phyloP scores from a whole-genome alignment of 257 asterid species.

The Capsicum baccatum region DNA sequence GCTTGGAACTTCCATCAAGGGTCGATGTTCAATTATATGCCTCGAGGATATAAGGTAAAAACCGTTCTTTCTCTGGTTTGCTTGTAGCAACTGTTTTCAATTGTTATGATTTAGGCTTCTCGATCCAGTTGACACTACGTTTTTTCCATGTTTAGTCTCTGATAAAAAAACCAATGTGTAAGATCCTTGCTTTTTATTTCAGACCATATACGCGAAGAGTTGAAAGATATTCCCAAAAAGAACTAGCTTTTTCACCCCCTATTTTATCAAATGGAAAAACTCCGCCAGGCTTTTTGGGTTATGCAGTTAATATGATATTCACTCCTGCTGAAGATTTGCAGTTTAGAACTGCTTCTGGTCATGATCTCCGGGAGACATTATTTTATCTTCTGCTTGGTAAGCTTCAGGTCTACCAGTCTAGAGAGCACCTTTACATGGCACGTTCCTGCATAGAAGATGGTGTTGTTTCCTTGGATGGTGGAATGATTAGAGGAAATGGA shows the following conservation, averaged over 20 bases:
- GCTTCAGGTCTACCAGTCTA: conserved; percentile 66
- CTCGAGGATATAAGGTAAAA: conserved; percentile 65
- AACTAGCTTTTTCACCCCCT: conserved; percentile 49
- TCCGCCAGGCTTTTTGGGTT: conserved; percentile 62
- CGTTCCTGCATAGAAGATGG: conserved; percentile 48
- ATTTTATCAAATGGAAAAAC: conserved; percentile 45
- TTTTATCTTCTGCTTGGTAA: conserved; percentile 62
- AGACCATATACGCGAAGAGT: conserved; percentile 44
- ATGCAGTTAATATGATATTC: conserved; percentile 58
- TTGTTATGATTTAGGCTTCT: conserved; percentile 13
- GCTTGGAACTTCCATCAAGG: conserved; percentile 39
- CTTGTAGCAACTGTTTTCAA: not conserved
- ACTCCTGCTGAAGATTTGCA: conserved; percentile 35
- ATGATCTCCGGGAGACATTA: conserved; percentile 60
- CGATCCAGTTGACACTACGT: not conserved
- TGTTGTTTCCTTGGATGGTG: conserved; percentile 76
- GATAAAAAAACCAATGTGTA: not conserved
- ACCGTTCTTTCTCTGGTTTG: not conserved
- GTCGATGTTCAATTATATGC: conserved; percentile 49
- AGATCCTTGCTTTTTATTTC: conserved; percentile 13
- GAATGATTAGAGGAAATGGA: conserved; percentile 58
- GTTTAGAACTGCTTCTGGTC: conserved; percentile 48
- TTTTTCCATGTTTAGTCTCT: not conserved
- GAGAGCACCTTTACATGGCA: conserved; percentile 54
- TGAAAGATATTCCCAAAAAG: conserved; percentile 37